Percentiles rank a stretch among this genome's conserved stretches.
phyloP scores from a whole-genome alignment of 495 filamentous ascomycete genomes.

The Barbatosphaeria neglecta region DNA sequence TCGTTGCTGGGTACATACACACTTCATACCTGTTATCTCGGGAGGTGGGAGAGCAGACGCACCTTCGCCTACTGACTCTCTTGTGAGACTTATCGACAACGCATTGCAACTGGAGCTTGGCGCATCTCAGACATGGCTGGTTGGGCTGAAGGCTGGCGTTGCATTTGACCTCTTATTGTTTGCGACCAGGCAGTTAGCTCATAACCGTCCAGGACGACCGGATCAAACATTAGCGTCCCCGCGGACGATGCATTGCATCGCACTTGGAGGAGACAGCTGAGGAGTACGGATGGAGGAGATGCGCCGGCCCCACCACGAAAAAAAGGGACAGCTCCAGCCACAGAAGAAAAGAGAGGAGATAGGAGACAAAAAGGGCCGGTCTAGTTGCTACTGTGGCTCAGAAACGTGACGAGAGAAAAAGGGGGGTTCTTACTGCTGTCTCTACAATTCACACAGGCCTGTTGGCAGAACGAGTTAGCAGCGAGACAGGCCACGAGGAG shows the following conservation, averaged over 20 bases:
- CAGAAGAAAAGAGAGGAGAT: background rate
- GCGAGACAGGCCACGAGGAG: background rate
- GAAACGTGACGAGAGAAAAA: no score
- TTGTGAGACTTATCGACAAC: constrained; percentile 36
- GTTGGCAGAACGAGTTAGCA: background rate
- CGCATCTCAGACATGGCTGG: constrained; percentile 29
- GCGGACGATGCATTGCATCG: no score
- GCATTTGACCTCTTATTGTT: constrained; percentile 31
- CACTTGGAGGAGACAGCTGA: background rate
- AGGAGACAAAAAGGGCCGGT: no score
- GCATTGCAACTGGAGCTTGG: constrained; percentile 31
- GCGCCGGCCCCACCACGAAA: background rate
- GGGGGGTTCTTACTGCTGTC: background rate
- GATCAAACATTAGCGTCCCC: no score
- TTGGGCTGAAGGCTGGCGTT: constrained; percentile 27
- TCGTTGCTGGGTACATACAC: no score
- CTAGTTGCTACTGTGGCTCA: no score
- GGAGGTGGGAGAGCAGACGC: constrained; percentile 5
- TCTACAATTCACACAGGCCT: background rate
- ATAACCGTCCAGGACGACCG: no score
- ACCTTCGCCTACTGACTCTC: constrained; percentile 30
- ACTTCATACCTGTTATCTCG: no score
- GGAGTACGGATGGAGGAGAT: background rate
- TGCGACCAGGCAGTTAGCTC: background rate
- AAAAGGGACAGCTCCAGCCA: background rate